Conservation (phyloP, 371 early-diverging fungal species). For the Mycotypha africana region DNA sequence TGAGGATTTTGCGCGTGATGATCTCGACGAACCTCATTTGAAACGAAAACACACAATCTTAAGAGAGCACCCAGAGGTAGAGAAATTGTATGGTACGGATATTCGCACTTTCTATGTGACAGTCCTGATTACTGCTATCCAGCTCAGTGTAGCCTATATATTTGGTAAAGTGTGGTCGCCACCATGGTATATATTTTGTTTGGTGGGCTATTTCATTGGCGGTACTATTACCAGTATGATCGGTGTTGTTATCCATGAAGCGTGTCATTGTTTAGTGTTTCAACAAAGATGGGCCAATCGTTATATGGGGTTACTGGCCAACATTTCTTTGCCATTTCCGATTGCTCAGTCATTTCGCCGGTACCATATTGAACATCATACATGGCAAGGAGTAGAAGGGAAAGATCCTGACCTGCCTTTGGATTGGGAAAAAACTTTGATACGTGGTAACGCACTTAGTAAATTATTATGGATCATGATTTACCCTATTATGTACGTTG, state of each 20-base stretch:
- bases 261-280: constrained; percentile 76
- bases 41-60: constrained; percentile 88
- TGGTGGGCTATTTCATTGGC: constrained; percentile 75
- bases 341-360: constrained; percentile 83
- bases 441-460: constrained; percentile 66
- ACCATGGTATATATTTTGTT: constrained; percentile 56
- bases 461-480: constrained; percentile 82
- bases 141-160: constrained; percentile 73
- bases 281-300: constrained; percentile 70
- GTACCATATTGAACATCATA: constrained; percentile 96
- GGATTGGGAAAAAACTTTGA: constrained; percentile 78
- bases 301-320: constrained; percentile 76
- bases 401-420: constrained; percentile 94
- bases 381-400: constrained; percentile 93
- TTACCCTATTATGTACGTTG: constrained; percentile 89
- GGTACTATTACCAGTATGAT: constrained; percentile 75
- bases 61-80: constrained; percentile 84
- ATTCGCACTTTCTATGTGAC: constrained; percentile 73
- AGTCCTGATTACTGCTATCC: constrained; percentile 58
- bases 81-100: constrained; percentile 80
- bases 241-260: constrained; percentile 89
- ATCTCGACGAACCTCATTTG: constrained; percentile 93
- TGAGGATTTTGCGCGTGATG: constrained; percentile 76
- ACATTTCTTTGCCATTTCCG: constrained; percentile 81
- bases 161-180: constrained; percentile 63